Conservation (phyloP, 1,284 basidiomycete genomes). For the Malassezia obtusa region DNA sequence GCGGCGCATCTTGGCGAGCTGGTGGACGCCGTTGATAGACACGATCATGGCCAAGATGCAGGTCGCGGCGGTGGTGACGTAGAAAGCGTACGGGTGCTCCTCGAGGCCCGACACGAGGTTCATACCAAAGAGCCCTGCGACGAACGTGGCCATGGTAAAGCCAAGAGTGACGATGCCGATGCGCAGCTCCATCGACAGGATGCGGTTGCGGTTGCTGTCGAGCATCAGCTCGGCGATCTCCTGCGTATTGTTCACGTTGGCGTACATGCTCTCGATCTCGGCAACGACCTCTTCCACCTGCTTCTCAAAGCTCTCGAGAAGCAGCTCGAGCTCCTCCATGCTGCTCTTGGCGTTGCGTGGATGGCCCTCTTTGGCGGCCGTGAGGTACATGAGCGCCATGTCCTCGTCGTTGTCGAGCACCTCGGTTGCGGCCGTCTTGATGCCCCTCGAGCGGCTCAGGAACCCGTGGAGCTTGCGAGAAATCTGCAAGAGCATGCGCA, state of each 20-base stretch:
- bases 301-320: constrained; percentile 86
- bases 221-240: constrained; percentile 95
- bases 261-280: constrained; percentile 28
- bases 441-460: constrained; percentile 25
- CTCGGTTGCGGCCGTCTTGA: constrained; percentile 30
- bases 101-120: constrained; percentile 52
- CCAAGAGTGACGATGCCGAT: constrained; percentile 88
- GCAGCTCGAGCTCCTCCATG: constrained; percentile 69
- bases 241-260: constrained; percentile 75
- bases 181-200: constrained; percentile 81
- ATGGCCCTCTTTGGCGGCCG: constrained; percentile 9
- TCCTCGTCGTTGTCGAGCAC: constrained; percentile 57
- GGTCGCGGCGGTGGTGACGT: constrained; percentile 18
- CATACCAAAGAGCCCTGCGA: constrained; percentile 91
- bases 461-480: constrained; percentile 33
- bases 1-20: constrained; percentile 22
- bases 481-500: constrained; percentile 32
- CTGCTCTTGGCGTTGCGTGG: constrained; percentile 16
- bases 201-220: constrained; percentile 86
- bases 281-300: constrained; percentile 49
- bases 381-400: constrained; percentile 65
- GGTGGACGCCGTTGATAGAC: constrained; percentile 20
- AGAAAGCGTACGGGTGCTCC: constrained; percentile 31
- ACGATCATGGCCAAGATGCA: constrained; percentile 21
- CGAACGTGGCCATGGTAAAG: constrained; percentile 77